Evolutionary conservation across 2,329 filamentous ascomycete species (phyloP).

Genomic region (Ilyonectria destructans): DNA sequence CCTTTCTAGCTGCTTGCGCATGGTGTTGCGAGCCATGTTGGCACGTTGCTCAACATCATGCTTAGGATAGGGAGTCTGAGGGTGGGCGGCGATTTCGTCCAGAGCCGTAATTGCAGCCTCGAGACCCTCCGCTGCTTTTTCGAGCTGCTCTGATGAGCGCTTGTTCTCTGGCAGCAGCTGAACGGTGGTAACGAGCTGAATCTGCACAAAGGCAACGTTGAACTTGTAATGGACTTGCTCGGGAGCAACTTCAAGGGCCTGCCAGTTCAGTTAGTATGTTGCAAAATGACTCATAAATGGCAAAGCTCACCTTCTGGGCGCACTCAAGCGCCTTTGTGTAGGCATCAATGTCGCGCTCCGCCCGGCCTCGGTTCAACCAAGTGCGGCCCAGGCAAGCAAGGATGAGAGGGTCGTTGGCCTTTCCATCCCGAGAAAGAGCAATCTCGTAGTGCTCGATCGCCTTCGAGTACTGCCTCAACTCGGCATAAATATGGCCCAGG

Average conservation of each 20-base stretch:
- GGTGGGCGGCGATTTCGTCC: constrained; percentile 75
- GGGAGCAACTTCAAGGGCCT: constrained; percentile 84
- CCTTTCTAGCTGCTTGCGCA: constrained; percentile 91
- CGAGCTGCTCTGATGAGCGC: constrained; percentile 84
- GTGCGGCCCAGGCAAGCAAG: constrained; percentile 90
- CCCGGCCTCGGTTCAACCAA: constrained; percentile 86
- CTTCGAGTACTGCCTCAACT: constrained; percentile 90
- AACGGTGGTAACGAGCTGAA: constrained; percentile 89
- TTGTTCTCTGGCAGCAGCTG: constrained; percentile 82
- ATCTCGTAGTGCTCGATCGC: constrained; percentile 96
- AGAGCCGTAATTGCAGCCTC: constrained; percentile 86
- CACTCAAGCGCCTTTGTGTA: constrained; percentile 73
- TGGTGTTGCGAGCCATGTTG: constrained; percentile 97
- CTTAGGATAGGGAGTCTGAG: constrained; percentile 88
- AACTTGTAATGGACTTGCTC: constrained; percentile 95
- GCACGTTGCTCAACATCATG: constrained; percentile 94
- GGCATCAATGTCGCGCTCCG: constrained; percentile 71
- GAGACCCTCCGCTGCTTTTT: constrained; percentile 84
- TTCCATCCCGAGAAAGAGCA: constrained; percentile 84
- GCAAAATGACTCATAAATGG: neutral
- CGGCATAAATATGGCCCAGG: constrained; percentile 92
- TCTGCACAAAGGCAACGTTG: constrained; percentile 98
- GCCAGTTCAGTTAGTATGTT: constrained; percentile 32
- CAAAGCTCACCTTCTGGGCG: constrained; percentile 71
- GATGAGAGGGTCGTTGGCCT: constrained; percentile 81